Percentiles rank a stretch among this genome's conserved stretches.
Conservation (phyloP, 805 yeast genomes). For the Yarrowia phangngaensis region DNA sequence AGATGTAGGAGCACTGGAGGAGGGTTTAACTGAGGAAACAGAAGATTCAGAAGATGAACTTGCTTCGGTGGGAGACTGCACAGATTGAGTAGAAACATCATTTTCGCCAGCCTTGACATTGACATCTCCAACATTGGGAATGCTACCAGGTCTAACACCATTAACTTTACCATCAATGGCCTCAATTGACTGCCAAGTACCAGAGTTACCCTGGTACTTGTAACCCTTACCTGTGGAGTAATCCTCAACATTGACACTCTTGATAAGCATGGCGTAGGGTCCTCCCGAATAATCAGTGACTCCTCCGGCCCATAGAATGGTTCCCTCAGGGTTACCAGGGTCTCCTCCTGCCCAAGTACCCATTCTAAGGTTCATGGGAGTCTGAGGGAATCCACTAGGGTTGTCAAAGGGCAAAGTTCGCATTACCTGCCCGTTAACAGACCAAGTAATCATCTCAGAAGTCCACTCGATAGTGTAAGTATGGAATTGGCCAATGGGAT, state of each 20-base stretch:
- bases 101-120: too few relatives aligned
- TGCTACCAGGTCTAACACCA: constrained; percentile 44
- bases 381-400: constrained; percentile 75
- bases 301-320: constrained; percentile 75
- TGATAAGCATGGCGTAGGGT: constrained; percentile 58
- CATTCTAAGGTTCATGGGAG: constrained; percentile 74
- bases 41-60: too few relatives aligned
- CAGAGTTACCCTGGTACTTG: constrained; percentile 43
- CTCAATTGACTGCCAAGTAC: constrained; percentile 43
- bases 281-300: constrained; percentile 46
- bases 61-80: too few relatives aligned
- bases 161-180: constrained; percentile 50
- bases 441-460: constrained; percentile 60
- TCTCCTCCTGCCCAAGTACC: constrained; percentile 55
- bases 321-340: constrained; percentile 51
- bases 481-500: constrained; percentile 59
- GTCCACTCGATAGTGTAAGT: constrained; percentile 87
- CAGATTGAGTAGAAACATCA: too few relatives aligned
- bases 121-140: too few relatives aligned
- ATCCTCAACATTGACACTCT: constrained; percentile 55
- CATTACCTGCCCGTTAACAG: constrained; percentile 62
- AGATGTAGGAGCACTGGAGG: too few relatives aligned
- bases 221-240: constrained; percentile 49
- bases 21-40: too few relatives aligned
- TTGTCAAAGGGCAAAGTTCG: constrained; percentile 57